These are phyloP conservation scores for Amylostereum areolatum DNA, from an alignment of 1,284 basidiomycete species.

Conservation along the genomic window DNA sequence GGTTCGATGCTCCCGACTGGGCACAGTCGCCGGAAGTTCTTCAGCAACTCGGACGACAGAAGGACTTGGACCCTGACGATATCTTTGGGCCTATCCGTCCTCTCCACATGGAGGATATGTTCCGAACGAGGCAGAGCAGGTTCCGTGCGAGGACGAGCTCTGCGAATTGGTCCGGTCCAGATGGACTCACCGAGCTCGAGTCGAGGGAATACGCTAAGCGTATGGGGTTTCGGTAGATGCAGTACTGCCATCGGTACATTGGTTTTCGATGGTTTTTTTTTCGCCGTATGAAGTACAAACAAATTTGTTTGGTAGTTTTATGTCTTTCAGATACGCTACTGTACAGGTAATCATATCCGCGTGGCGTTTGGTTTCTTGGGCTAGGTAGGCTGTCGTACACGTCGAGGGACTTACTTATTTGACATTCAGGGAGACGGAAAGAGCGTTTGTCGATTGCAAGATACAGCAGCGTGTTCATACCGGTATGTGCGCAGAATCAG, in stretches of 20 bases:
- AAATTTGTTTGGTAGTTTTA: no score
- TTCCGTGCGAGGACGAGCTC: conserved; percentile 88
- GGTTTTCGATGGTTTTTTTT: no score
- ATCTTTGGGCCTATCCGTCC: conserved; percentile 86
- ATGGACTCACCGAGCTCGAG: conserved; percentile 78
- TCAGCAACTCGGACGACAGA: conserved; percentile 73
- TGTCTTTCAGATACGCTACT: no score
- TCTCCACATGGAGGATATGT: conserved; percentile 83
- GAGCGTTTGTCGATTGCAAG: no score
- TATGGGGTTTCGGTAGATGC: conserved; percentile 84
- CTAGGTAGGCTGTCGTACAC: no score
- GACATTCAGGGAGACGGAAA: no score
- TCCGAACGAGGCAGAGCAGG: conserved; percentile 65
- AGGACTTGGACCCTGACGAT: conserved; percentile 84
- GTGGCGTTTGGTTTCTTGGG: no score
- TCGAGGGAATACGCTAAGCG: conserved; percentile 79
- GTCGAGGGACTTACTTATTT: no score
- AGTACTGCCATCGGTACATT: not conserved
- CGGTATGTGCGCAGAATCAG: no score
- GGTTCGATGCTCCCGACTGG: conserved; percentile 78
- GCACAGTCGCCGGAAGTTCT: conserved; percentile 85
- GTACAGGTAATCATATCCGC: no score
- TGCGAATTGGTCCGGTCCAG: conserved; percentile 88
- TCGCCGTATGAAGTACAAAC: no score
- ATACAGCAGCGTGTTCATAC: no score